Evolutionary conservation across 257 asterid species (phyloP), one percentile per base, ranked within the genome.

Genomic region (Scutellaria galericulata): DNA sequence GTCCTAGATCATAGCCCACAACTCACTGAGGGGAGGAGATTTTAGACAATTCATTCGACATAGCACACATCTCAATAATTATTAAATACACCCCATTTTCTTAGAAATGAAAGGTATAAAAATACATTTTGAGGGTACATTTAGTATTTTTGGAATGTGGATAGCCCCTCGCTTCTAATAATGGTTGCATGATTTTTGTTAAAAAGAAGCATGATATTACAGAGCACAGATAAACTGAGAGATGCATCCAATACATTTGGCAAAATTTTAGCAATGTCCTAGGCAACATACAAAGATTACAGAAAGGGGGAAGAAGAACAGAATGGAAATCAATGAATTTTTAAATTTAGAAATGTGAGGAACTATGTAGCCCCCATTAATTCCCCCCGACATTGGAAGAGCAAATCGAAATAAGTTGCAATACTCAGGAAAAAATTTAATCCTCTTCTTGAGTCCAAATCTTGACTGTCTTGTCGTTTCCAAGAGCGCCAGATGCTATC

Each of bases 401-500:
- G 46, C 68, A 63, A 13, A 31, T 65, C 27, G 12, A 12, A 56
- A 12, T 18, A n/a, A 47, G 3, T 55, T 66, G 22, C 22, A 7
- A 41, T 14, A n/a, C 53, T 51, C 67, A 18, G 24, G 13, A 47
- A 12, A 37, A 67, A 42, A 47, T 20, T 87, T 81, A 87, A 71
- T 86, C 86, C 68, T 78, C 81, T 12, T 83, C 97, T 79, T 88
- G 96, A 71, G 83, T 77, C 96, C 98, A 92, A 65, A 92, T 70
- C 80, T 82, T 92, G 54, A 92, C 82, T 0, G 96, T 87, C 83
- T 81, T 92, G 84, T 92, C 98, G 42, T 83, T 86, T 58, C 90
- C 94, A 27, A 92, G 89, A n/a, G 95, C 86, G 35, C 90, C 90
- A 24, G 98, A 95, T 8, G 99, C 99, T 50, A 95, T 89, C 85